These are phyloP conservation scores for Astrothelium subdiscretum DNA, from an alignment of 495 filamentous ascomycete species.

Conservation along the genomic window DNA sequence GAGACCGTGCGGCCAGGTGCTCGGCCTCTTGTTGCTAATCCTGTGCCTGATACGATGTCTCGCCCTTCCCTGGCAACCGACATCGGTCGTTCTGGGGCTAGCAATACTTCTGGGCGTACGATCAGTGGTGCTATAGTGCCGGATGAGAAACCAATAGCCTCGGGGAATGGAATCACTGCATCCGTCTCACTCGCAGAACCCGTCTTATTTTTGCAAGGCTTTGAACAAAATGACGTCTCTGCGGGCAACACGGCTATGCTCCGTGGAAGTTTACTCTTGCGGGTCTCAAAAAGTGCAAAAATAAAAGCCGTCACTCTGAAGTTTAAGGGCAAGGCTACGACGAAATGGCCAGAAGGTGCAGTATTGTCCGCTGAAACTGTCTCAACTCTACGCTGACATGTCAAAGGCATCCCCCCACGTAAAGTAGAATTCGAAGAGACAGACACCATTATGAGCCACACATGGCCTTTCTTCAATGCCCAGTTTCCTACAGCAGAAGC, in stretches of 20 bases:
- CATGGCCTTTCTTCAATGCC: slow-evolving; percentile 74
- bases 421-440: slow-evolving; percentile 77
- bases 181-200: slow-evolving; percentile 63
- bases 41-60: not conserved
- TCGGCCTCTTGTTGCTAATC: not conserved
- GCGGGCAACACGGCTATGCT: slow-evolving; percentile 71
- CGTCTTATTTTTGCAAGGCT: slow-evolving; percentile 78
- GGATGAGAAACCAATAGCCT: slow-evolving; percentile 39
- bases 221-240: slow-evolving; percentile 65
- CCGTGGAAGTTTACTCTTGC: slow-evolving; percentile 70
- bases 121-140: slow-evolving; percentile 16
- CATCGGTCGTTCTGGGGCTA: slow-evolving; percentile 4
- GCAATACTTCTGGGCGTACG: not conserved
- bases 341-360: slow-evolving; percentile 89
- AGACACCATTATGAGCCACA: slow-evolving; percentile 63
- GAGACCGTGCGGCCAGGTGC: not conserved
- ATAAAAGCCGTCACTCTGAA: slow-evolving; percentile 86
- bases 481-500: slow-evolving; percentile 47
- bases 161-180: slow-evolving; percentile 37
- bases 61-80: slow-evolving; percentile 16
- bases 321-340: slow-evolving; percentile 75
- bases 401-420: slow-evolving; percentile 70
- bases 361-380: slow-evolving; percentile 10
- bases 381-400: not conserved
- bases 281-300: slow-evolving; percentile 81